phyloP scores from a whole-genome alignment of 2,329 filamentous ascomycete species.

The Phoma sp. region DNA sequence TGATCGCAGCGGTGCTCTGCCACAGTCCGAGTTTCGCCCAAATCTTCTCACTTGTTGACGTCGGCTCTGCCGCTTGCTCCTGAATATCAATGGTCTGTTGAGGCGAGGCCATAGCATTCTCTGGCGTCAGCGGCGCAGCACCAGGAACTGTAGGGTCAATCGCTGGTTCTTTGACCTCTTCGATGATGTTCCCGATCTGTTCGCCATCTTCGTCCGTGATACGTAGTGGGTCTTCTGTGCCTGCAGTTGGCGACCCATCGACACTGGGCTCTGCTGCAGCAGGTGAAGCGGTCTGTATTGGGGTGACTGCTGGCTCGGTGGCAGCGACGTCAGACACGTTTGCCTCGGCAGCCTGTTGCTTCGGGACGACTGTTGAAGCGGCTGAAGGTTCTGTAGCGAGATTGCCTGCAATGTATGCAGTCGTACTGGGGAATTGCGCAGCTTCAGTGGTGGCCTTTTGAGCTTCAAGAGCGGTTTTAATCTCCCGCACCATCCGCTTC shows the following conservation, averaged over 20 bases:
- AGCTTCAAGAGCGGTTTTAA: constrained; percentile 51
- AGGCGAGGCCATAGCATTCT: constrained; percentile 2
- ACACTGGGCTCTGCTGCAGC: constrained; percentile 2
- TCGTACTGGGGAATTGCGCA: constrained; percentile 6
- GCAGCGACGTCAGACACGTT: constrained; percentile 30
- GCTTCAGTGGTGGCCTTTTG: constrained; percentile 33
- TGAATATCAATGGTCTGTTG: constrained; percentile 26
- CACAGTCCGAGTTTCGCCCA: constrained; percentile 21
- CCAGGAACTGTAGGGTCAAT: constrained; percentile 20
- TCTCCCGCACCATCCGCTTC: constrained; percentile 77
- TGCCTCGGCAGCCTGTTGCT: constrained; percentile 13
- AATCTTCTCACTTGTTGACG: constrained; percentile 14
- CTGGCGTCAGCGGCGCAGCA: constrained; percentile 4
- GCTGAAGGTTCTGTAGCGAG: not conserved
- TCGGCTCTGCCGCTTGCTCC: constrained; percentile 13
- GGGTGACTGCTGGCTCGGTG: constrained; percentile 20
- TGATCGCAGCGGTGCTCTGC: constrained; percentile 28
- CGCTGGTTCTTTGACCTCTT: constrained; percentile 10
- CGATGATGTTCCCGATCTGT: constrained; percentile 4
- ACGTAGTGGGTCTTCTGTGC: constrained; percentile 18
- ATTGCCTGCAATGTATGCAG: constrained; percentile 3
- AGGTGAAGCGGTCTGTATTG: not conserved
- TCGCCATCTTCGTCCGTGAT: constrained; percentile 8
- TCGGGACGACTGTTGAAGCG: not conserved
- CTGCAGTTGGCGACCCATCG: constrained; percentile 14